Base-by-base conservation (phyloP, 2,329 filamentous ascomycete genomes). In the Penicillium sumatraense region DNA sequence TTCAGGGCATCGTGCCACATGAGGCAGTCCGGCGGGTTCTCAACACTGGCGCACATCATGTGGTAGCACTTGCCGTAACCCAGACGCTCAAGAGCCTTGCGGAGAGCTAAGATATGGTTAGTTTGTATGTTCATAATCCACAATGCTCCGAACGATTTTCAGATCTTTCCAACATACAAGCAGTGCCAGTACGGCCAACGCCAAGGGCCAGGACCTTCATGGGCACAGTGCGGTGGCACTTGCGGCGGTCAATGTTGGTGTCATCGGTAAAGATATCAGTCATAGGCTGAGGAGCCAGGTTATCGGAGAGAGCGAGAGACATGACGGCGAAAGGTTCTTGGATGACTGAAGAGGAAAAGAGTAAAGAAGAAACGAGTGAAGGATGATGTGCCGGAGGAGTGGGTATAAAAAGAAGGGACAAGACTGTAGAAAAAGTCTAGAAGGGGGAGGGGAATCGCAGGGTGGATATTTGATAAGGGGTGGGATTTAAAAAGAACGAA, bases 131-230 rank as follows among this genome's bases (percentile, higher is more conserved):
- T 36, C 53, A 49, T 45, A 33, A 31, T 35, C 24, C 35, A 38
- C 21, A 44, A n/a, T 9, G 47, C 11, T 45, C 11, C 23, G 33
- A 13, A 14, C 10, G 13, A 23, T 13, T 42, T 3, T n/a, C 13
- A 26, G 20, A 16, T n/a, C 23, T 31, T 24, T 42, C 51, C 14
- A 27, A 78, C 81, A 68, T 79, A 85, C 85, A 90, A 29, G 86
- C 83, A 65, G 88, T 90, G 67, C 88, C 88, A 8, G 88, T 91
- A 59, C 88, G 81, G 52, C 86, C 86, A 16, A 90, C 80, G 42
- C 88, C 88, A 0, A 91, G 80, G 44, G 87, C 83, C 29, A 91
- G 83, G 44, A 91, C 85, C 69, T 85, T 85, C 88, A 91, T 90
- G 29, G 88, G 88, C 49, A 89, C 86, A 27, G 79, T 83, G 53